Evolutionary conservation across 257 asterid species (phyloP).

Genomic region (Perilla frutescens): DNA sequence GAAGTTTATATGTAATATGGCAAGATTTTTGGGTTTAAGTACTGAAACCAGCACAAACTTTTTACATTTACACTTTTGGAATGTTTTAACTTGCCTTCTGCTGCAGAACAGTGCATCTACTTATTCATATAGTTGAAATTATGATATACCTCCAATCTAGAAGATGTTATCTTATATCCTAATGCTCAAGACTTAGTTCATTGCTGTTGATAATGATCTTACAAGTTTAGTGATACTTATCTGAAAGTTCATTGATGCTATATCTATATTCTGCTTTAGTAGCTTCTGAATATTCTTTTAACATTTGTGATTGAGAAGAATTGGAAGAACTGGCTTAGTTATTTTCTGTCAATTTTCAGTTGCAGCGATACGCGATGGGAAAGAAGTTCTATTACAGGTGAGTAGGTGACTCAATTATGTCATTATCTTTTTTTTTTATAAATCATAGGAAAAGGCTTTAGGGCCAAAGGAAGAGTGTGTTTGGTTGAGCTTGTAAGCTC

Average conservation of each 20-base stretch:
- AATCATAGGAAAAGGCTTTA: conserved; percentile 11
- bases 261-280: conserved; percentile 25
- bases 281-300: conserved; percentile 1
- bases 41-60: not conserved
- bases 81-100: conserved; percentile 6
- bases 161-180: conserved; percentile 9
- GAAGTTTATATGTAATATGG: not conserved
- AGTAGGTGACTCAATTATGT: conserved; percentile 48
- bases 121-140: conserved; percentile 5
- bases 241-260: not conserved
- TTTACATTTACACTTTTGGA: not conserved
- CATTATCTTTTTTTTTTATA: not conserved
- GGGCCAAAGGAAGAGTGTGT: not conserved
- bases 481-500: not conserved
- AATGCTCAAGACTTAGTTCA: not conserved
- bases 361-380: conserved; percentile 74
- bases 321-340: conserved; percentile 23
- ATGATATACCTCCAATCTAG: not conserved
- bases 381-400: conserved; percentile 86
- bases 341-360: conserved; percentile 51
- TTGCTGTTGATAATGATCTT: conserved; percentile 20
- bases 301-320: not conserved
- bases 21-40: not conserved
- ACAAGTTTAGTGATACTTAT: conserved; percentile 8
- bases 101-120: conserved; percentile 4